These are phyloP conservation scores for Aspergillus novofumigatus DNA, from an alignment of 2,329 filamentous ascomycete genomes.

Conservation along the genomic window DNA sequence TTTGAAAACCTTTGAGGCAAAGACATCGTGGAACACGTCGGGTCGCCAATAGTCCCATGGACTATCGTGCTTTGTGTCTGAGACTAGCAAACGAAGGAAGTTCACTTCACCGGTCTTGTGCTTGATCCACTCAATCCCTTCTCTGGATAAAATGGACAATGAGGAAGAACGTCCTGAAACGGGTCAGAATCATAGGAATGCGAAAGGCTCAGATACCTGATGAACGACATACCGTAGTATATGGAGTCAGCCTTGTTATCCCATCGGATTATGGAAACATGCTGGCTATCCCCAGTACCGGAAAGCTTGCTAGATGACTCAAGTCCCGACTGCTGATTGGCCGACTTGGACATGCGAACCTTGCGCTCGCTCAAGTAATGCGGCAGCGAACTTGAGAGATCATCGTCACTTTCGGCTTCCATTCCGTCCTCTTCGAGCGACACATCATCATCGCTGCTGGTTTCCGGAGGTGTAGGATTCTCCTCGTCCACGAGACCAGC, in stretches of 20 bases:
- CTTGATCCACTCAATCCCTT: conserved; percentile 95
- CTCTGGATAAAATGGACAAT: conserved; percentile 93
- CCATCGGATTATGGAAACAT: conserved; percentile 76
- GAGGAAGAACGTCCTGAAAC: conserved; percentile 79
- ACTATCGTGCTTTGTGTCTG: conserved; percentile 75
- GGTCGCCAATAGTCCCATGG: conserved; percentile 94
- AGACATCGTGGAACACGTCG: conserved; percentile 90
- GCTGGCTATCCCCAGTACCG: conserved; percentile 46
- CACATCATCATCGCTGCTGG: conserved; percentile 21
- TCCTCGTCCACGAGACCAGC: conserved; percentile 80
- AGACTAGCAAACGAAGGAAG: conserved; percentile 82
- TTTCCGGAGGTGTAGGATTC: conserved; percentile 53
- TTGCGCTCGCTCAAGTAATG: not conserved
- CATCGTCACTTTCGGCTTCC: conserved; percentile 37
- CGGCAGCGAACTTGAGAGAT: conserved; percentile 35
- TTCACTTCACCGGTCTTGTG: conserved; percentile 88
- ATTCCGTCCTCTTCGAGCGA: conserved; percentile 9
- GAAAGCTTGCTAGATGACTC: conserved; percentile 26
- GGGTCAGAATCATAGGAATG: not conserved
- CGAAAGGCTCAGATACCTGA: not conserved
- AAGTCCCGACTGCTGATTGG: conserved; percentile 20
- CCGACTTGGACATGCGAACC: not conserved
- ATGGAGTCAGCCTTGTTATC: conserved; percentile 86
- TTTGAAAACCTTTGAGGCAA: conserved; percentile 74
- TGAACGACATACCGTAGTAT: conserved; percentile 57